Conservation (phyloP, 2,329 filamentous ascomycete genomes). For the Aspergillus pseudoterreus region DNA sequence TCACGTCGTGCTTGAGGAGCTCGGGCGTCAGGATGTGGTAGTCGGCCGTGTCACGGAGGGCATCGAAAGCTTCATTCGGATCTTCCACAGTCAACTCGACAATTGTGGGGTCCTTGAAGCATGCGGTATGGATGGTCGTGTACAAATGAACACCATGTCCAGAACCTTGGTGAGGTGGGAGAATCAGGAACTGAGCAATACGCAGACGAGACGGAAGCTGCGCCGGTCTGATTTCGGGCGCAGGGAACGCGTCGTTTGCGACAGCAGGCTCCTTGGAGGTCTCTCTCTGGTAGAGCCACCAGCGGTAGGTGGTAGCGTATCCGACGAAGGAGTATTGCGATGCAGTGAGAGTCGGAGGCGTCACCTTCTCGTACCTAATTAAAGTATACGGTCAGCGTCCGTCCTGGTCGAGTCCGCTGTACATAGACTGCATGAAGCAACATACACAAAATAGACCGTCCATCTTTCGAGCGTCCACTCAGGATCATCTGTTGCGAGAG, state of each 20-base stretch:
- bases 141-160: conserved; percentile 81
- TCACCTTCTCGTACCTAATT: conserved; percentile 53
- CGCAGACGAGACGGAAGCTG: conserved; percentile 72
- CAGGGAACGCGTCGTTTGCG: conserved; percentile 44
- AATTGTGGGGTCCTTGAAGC: conserved; percentile 64
- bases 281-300: conserved; percentile 57
- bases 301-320: conserved; percentile 86
- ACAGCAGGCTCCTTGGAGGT: conserved; percentile 36
- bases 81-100: conserved; percentile 90
- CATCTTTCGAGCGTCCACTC: conserved; percentile 75
- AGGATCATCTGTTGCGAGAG: conserved; percentile 66
- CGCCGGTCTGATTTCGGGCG: conserved; percentile 46
- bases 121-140: conserved; percentile 68
- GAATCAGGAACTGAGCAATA: conserved; percentile 88
- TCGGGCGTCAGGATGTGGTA: conserved; percentile 53
- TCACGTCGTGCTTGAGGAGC: conserved; percentile 46
- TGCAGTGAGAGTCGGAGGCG: conserved; percentile 42
- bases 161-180: conserved; percentile 79
- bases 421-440: not conserved
- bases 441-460: conserved; percentile 84
- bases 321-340: conserved; percentile 78
- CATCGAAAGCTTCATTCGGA: conserved; percentile 69
- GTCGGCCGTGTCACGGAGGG: conserved; percentile 61
- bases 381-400: conserved; percentile 13
- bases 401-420: not conserved